Percentiles rank a stretch among this genome's conserved stretches.
Evolutionary conservation across 2,329 filamentous ascomycete species (phyloP).

Genomic region (Penicillium sp.): DNA sequence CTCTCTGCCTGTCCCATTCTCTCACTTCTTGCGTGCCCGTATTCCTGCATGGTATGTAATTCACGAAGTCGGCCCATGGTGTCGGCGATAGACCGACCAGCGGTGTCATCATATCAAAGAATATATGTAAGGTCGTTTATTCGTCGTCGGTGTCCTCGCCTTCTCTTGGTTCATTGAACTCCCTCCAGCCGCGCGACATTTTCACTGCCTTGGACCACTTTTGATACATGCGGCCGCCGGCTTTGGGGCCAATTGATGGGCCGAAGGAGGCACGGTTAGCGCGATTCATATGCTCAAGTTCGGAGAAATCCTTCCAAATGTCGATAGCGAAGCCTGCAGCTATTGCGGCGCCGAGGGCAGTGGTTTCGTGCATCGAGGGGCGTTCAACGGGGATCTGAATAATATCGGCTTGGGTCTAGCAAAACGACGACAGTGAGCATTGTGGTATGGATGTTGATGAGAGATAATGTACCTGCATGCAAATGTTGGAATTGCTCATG

Average conservation of each 20-base stretch:
- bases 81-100: neutral
- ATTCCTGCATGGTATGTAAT: neutral
- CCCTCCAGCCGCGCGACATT: conserved; percentile 73
- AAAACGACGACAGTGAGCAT: too few species aligned
- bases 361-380: conserved; percentile 87
- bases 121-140: conserved; percentile 18
- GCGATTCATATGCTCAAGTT: conserved; percentile 72
- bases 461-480: conserved; percentile 66
- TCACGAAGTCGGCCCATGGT: neutral
- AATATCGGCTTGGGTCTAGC: conserved; percentile 75
- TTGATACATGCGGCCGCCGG: conserved; percentile 65
- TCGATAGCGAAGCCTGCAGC: conserved; percentile 80
- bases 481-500: conserved; percentile 83
- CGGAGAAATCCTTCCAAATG: conserved; percentile 74
- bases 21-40: neutral
- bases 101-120: conserved; percentile 2
- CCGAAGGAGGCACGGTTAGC: conserved; percentile 69
- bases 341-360: conserved; percentile 83
- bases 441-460: too few species aligned
- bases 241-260: conserved; percentile 62
- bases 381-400: conserved; percentile 81
- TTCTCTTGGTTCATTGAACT: conserved; percentile 28
- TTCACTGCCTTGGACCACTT: conserved; percentile 76
- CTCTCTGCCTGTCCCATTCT: too few species aligned
- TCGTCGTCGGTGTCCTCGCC: conserved; percentile 14